Evolutionary conservation across 2,329 filamentous ascomycete species (phyloP), one percentile per base, ranked within the genome.

Genomic region (Escovopsis sp.): DNA sequence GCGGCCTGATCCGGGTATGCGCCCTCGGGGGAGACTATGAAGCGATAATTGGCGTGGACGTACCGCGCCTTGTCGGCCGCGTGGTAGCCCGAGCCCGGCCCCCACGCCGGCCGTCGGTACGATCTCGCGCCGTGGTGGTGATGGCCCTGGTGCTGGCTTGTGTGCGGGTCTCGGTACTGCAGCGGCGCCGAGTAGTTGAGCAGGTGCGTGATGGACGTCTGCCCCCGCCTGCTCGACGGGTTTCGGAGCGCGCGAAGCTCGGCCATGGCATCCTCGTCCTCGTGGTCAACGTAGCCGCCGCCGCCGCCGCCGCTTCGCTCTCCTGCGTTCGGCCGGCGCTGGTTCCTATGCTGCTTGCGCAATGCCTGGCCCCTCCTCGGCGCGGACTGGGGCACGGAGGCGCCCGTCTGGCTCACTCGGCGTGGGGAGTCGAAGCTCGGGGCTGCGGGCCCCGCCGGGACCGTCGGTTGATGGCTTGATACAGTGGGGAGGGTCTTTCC

Each of bases 41-140:
- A 98, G 43, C 91, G 82, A 58, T 98, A 98, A 60, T 98, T 98
- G 49, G 91, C 87, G 60, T 98, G 88, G 13, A 98, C 73, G 43
- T 72, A 89, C 70, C 84, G 79, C 44, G 88, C 83, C 65, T 96
- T 96, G 61, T 98, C 91, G 35, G 79, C 76, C 12, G 85, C 79
- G 60, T 95, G 87, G 60, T 94, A 84, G 24, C 88, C 87, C 31
- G 87, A 94, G 4, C 88, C 86, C 34, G 84, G 69, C 0, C 86
- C 86, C 81, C 84, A 94, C 2, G 81, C 82, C 36, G 81, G 78
- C 41, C 83, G 72, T 43, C 83, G 76, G 52, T 74, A 71, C 31
- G 76, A 70, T 46, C 74, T 69, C 33, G 70, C 65, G 49, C 68
- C 60, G 42, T 70, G 64, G 27, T 30, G 27, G 9, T 30, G 27